Base-by-base conservation (phyloP, 371 early-diverging fungal species). In the Saksenaea oblongispora region DNA sequence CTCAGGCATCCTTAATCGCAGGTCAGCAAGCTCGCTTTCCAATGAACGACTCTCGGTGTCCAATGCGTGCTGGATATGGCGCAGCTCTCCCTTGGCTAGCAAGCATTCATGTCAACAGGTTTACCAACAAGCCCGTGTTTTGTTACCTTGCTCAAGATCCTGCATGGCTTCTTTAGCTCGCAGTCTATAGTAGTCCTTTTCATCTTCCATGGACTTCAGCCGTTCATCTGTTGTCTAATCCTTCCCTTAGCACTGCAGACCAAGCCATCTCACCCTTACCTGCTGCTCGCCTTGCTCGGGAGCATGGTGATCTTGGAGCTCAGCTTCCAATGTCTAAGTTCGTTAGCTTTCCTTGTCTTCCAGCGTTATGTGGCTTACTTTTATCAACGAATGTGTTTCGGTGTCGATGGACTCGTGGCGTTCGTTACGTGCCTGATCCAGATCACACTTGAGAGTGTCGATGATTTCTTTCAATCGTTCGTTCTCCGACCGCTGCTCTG, bases 401-500 rank as follows among this genome's bases (percentile, higher is more conserved):
- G 1, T 39, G 11, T 47, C 51, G 22, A 10, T 22, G 18, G 11
- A 10, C 11, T 47, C 51, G 22, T 22, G 51, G 22, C 55, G 58
- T 42, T 67, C 65, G 35, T 63, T 62, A 54, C 75, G 64, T 4
- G 70, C 79, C 72, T 80, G 79, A 56, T 78, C 77, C 24, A 84
- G 55, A 65, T 84, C 82, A 26, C 58, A 70, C 27, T 75, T 76
- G 3, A 84, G 59, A 34, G 61, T 66, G 65, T 82, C 81, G 59
- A 84, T 82, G n/a, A 80, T 74, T 31, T 76, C 76, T 54, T 79
- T 78, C 3, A 84, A 58, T 22, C 73, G 74, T 53, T 79, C 74
- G 53, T 84, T 84, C 63, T 84, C 84, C 15, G 75, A 71, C 18
- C 75, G 68, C 55, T 82, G 80, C 69, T 80, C 79, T 26, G 73